A percentile compares a stretch with the other conserved stretches of the same genome.
Evolutionary conservation across 1,139 yeast species (phyloP).

Genomic region (Candida buenavistaensis): DNA sequence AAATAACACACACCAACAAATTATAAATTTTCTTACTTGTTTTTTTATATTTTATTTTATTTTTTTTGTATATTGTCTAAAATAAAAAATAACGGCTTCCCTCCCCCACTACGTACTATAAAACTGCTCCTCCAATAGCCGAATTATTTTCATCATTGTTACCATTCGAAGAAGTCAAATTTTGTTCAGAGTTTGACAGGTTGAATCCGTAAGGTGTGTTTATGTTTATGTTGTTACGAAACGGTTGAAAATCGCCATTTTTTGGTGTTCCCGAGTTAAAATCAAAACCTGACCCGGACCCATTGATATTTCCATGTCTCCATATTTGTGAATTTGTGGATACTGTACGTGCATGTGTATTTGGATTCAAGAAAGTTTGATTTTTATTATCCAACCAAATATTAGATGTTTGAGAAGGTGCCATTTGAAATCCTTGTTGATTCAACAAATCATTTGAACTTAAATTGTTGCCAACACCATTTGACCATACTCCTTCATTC

Average conservation of each 20-base stretch:
- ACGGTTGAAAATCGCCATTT: slow-evolving; percentile 17
- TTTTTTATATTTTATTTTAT: no score
- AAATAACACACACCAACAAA: no score
- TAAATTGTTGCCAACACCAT: slow-evolving; percentile 1
- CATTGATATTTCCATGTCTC: slow-evolving; percentile 23
- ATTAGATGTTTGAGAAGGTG: slow-evolving; percentile 14
- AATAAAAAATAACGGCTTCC: neutral
- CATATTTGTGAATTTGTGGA: slow-evolving; percentile 31
- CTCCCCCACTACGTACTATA: neutral
- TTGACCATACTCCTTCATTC: slow-evolving; percentile 13
- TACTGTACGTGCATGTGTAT: slow-evolving; percentile 22
- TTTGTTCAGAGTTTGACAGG: neutral
- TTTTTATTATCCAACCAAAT: slow-evolving; percentile 16
- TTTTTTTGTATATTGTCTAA: neutral
- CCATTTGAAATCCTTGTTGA: slow-evolving; percentile 13
- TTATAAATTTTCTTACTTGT: no score
- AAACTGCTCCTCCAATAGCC: slow-evolving; percentile 1
- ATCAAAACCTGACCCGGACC: slow-evolving; percentile 16
- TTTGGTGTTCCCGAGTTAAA: slow-evolving; percentile 11
- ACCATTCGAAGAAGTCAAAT: neutral
- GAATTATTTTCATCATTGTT: slow-evolving; percentile 3
- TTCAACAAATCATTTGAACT: slow-evolving; percentile 5
- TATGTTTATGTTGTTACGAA: slow-evolving; percentile 12
- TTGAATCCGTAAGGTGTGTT: slow-evolving; percentile 2
- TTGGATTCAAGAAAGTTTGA: slow-evolving; percentile 3